Evolutionary conservation across 2,329 filamentous ascomycete species (phyloP), one percentile per base, ranked within the genome.

Genomic region (Xylaria sp.): DNA sequence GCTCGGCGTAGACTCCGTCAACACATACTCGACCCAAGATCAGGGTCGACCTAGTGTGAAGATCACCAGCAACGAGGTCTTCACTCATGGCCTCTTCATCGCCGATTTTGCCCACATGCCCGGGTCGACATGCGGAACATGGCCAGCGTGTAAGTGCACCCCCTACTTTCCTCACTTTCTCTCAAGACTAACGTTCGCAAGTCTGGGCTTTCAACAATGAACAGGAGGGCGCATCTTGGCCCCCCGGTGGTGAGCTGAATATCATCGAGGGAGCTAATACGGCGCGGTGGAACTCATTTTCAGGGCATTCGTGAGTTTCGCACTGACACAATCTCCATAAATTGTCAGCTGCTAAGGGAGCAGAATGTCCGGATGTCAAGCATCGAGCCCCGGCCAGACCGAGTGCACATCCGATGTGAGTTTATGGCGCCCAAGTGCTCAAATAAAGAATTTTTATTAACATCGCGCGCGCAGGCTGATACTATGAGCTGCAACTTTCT

Each of bases 21-120:
- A 76, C 54, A 70, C 58, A 2, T 78, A 77, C 62, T 63, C 63
- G 2, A 65, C 65, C 2, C 62, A 71, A 2, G 67, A 73, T 54
- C 67, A 71, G 57, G 81, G 80, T n/a, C 73, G 81, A 16, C 77
- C 79, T 8, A 90, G 86, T 63, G 81, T 92, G 46, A 82, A 89
- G 13, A 73, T 92, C 10, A 83, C 84, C 49, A 89, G 86, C 73
- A 86, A 83, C 56, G 78, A 82, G 54, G 73, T 77, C 3, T 92
- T 85, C 71, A 83, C 79, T 35, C 79, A 86, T 65, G 88, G 87
- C 0, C 80, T 91, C 8, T 84, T 91, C 66, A 85, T 92, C 54
- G 78, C 88, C 19, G 89, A 92, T 70, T 81, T 91, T 55, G 78
- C 79, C 16, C 88, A 92, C 66, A 91, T 92, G 87, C 88, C 89